Evolutionary conservation across 2,329 filamentous ascomycete species (phyloP).

Genomic region (Gremmenia infestans): DNA sequence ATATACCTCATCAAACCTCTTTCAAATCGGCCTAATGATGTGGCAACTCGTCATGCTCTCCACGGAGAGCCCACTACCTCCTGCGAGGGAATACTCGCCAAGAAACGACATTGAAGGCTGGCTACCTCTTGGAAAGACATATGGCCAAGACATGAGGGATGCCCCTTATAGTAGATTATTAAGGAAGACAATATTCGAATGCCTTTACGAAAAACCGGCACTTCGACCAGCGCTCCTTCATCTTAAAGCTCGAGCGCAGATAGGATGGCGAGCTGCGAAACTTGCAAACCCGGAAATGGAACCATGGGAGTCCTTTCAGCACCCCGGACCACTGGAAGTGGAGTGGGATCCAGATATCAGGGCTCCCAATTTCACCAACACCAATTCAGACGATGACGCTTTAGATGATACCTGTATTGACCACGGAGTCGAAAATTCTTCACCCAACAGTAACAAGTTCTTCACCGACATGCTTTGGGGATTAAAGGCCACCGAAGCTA

Average conservation of each 20-base stretch:
- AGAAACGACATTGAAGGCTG: not conserved
- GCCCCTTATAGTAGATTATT: constrained; percentile 4
- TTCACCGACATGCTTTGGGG: too few relatives aligned
- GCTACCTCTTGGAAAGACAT: constrained; percentile 1
- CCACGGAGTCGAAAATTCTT: too few relatives aligned
- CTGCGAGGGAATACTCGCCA: not conserved
- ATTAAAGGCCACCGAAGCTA: too few relatives aligned
- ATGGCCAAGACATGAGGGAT: not conserved
- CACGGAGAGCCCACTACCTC: not conserved
- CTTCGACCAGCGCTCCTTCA: constrained; percentile 1
- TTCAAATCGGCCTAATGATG: constrained; percentile 1
- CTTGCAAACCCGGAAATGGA: not conserved
- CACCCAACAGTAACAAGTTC: too few relatives aligned
- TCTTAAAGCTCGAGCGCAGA: constrained; percentile 4
- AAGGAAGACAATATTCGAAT: constrained; percentile 8
- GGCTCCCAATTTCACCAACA: not conserved
- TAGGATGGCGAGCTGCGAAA: not conserved
- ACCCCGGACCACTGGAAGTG: not conserved
- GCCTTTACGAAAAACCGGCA: constrained; percentile 9
- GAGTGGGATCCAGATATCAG: not conserved
- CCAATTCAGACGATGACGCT: too few relatives aligned
- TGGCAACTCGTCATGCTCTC: constrained; percentile 1
- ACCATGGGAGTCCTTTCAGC: not conserved
- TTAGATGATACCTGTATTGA: too few relatives aligned
- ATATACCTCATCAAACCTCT: constrained; percentile 5